phyloP scores from a whole-genome alignment of 306 rosid species.

The Carpinus fangiana region DNA sequence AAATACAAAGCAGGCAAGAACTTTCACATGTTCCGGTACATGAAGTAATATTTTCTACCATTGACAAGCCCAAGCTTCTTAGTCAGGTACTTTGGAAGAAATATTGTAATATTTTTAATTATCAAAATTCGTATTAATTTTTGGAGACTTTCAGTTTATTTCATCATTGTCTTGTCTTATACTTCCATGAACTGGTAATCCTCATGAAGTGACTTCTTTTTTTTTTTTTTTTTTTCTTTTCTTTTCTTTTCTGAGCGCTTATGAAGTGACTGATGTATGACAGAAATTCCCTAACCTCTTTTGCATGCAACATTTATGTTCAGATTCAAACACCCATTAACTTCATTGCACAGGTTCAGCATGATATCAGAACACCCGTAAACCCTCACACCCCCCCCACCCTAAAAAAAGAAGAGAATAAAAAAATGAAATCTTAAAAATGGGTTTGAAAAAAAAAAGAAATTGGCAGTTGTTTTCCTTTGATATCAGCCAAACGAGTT shows the following conservation, averaged over 20 bases:
- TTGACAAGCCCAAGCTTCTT: constrained; percentile 96
- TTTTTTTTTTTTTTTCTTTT: no score
- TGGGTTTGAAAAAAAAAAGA: no score
- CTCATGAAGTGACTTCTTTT: no score
- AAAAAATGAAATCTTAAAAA: not conserved
- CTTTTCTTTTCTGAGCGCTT: no score
- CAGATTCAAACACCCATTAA: not conserved
- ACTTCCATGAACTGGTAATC: not conserved
- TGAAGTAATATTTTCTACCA: constrained; percentile 89
- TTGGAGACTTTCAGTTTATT: not conserved
- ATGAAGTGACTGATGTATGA: not conserved
- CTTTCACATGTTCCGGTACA: constrained; percentile 50
- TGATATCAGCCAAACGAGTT: not conserved
- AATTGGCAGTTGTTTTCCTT: no score
- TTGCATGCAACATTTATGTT: not conserved
- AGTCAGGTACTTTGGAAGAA: constrained; percentile 71
- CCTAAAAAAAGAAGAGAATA: no score
- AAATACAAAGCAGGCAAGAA: constrained; percentile 69
- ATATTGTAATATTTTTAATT: constrained; percentile 8
- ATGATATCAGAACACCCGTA: no score
- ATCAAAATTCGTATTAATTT: constrained; percentile 6
- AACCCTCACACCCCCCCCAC: no score
- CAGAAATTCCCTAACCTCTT: not conserved
- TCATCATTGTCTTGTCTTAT: not conserved
- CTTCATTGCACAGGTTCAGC: not conserved